Base-by-base conservation (phyloP, 106 monocot species). In the Allium sativum region DNA sequence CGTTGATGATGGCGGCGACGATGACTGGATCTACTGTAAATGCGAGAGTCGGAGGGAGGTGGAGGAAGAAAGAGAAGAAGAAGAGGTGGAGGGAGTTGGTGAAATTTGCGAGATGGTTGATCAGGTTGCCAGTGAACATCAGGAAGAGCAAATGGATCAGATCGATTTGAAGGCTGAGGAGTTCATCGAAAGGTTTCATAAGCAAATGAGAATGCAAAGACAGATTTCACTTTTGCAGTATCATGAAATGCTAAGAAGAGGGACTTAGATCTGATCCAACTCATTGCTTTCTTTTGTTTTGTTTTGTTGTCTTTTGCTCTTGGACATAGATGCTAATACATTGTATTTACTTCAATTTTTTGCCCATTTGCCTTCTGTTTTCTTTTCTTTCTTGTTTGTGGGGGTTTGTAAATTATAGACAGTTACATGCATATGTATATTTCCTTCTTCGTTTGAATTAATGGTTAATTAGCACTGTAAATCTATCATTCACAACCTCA, bases 11-110 rank as follows among this genome's bases (percentile, higher is more conserved):
- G 65, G 55, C 9, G 45, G 20, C 8, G 65, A 68, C 16, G 55
- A 75, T 42, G 64, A 66, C 4, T 18, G 48, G 53, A 45, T 64
- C 42, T 22, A 46, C 13, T 45, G 11, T 45, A 55, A 52, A 31
- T 52, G 45, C 2, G 45, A 62, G 10, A 22, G 0, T 0, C 45
- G 9, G 13, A 45, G 7, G 21, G 61, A 46, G 10, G 21, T 42
- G 15, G 41, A 41, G 7, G 41, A 42, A 59, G 59, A 41, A 13
- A 21, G 3, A 1, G 61, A 45, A 22, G 45, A 0, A 18, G 61
- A 19, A 20, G 44, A 45, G 16, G 55, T 17, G 18, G n/a, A 19
- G 3, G 55, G 55, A 17, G 31, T 31, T 31, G 18, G n/a, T 55
- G 55, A 31, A 31, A 55, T 55, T 15, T 19, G 55, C 14, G 19